Percentiles rank a stretch among this genome's conserved stretches.
Conservation (phyloP, 192 early-diverging fungal species). For the Helicostylum pulchrum region DNA sequence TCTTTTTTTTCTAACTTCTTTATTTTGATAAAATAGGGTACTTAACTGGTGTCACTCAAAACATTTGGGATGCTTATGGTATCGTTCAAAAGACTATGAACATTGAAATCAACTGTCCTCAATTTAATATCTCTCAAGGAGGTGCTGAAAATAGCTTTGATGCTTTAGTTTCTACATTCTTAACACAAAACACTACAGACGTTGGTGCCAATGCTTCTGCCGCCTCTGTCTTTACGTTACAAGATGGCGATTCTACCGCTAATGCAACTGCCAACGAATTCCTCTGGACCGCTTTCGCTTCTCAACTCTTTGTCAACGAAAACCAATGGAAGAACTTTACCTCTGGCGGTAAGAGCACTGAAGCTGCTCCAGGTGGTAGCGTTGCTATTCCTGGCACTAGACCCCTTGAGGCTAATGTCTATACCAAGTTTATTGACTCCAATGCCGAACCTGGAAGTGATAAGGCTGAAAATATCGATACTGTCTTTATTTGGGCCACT, state of each 20-base stretch:
- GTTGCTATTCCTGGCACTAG: not conserved
- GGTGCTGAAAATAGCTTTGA: constrained; percentile 1
- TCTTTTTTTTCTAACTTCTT: not conserved
- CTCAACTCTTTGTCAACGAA: constrained; percentile 7
- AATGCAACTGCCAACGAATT: not conserved
- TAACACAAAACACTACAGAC: not conserved
- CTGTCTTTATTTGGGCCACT: constrained; percentile 7
- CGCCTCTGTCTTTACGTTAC: not conserved
- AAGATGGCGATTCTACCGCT: not conserved
- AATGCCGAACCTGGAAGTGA: not conserved
- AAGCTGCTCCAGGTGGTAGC: not conserved
- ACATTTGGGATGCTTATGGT: not conserved
- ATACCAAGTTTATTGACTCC: constrained; percentile 5
- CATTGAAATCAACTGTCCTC: not conserved
- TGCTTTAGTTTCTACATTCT: not conserved
- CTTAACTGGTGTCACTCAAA: not conserved
- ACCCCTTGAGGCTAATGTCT: not conserved
- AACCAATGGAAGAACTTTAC: constrained; percentile 6
- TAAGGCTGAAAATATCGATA: not conserved
- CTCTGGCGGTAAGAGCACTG: not conserved
- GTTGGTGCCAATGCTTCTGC: not conserved
- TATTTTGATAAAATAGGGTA: constrained; percentile 1
- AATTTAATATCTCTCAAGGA: not conserved
- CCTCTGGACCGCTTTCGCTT: not conserved
- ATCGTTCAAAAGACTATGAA: not conserved